Base-by-base conservation (phyloP, 352 stramenopile species). In the Phytopythium vexans region DNA sequence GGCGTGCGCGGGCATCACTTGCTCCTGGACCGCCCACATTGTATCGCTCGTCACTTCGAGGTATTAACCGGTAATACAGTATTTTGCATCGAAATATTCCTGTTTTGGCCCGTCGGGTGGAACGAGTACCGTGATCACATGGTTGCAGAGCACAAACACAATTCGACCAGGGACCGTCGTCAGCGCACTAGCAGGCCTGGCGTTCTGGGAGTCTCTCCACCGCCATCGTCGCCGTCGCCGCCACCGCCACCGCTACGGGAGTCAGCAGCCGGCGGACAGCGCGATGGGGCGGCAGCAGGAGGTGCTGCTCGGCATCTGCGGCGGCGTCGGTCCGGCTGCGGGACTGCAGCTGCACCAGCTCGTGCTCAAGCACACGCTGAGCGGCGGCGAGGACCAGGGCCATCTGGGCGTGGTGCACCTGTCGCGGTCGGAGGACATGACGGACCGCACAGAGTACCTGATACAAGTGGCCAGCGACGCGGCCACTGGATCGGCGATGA, bases 351-450 rank as follows among this genome's bases (percentile, higher is more conserved):
- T 92, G 52, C 81, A 92, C 41, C 76, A 89, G 50, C 69, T 80
- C 49, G 83, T 92, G 48, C 64, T 92, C 21, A 56, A 88, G 48
- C 68, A 92, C 56, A 92, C 81, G 5, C 67, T 82, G 49, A 86
- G 68, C 51, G 64, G 70, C 43, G 81, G 81, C 41, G 54, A 66
- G 37, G 81, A 92, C 58, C 74, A 88, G 43, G 73, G 81, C 7
- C 78, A 89, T 41, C 62, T 92, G 42, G 73, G 74, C 38, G 74
- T 92, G 39, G 74, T 62, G 55, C 81, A 92, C 61, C 75, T 92
- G 32, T 92, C 81, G 21, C 77, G 81, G 34, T 88, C 78, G 42
- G 67, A 86, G 27, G 78, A 92, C 51, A 87, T 92, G 67, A 86
- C 81, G 16, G 81, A 89, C 51, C 76, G 81, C 48, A 82, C 77